phyloP scores from a whole-genome alignment of 23 red algal species.

The Gracilaria domingensis region DNA sequence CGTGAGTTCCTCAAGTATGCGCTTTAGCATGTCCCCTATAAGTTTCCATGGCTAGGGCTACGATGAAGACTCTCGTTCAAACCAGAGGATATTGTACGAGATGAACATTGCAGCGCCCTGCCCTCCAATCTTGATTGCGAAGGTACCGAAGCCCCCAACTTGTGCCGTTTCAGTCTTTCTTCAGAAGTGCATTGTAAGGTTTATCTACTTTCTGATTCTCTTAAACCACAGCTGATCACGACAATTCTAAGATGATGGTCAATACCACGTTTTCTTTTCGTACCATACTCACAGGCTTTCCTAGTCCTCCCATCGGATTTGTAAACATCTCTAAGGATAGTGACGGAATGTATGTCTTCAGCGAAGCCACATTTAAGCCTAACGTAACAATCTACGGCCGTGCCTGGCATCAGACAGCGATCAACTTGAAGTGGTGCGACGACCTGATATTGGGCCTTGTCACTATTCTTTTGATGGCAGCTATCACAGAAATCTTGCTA shows the following conservation, averaged over 20 bases:
- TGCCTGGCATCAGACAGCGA: background rate
- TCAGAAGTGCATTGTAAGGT: background rate
- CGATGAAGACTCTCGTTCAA: background rate
- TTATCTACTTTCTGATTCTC: background rate
- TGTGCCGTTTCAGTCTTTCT: too few relatives aligned
- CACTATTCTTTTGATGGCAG: constrained; percentile 29
- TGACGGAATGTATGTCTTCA: constrained; percentile 15
- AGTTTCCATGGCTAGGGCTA: background rate
- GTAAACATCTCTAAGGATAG: background rate
- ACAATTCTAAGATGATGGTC: background rate
- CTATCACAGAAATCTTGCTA: constrained; percentile 28
- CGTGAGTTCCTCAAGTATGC: background rate
- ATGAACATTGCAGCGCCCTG: background rate
- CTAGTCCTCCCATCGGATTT: background rate
- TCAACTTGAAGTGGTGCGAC: background rate
- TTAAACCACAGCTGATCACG: background rate
- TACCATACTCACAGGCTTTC: background rate
- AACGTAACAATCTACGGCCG: background rate
- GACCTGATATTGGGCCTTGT: constrained; percentile 37
- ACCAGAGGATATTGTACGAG: background rate
- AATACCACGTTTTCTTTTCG: background rate
- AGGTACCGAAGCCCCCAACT: too few relatives aligned
- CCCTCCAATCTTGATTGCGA: background rate
- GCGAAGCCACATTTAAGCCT: background rate
- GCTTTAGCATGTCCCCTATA: too few relatives aligned